A percentile compares a stretch with the other conserved stretches of the same genome.
Conservation (phyloP, 345 rosid genomes). For the Melaleuca quinquenervia region DNA sequence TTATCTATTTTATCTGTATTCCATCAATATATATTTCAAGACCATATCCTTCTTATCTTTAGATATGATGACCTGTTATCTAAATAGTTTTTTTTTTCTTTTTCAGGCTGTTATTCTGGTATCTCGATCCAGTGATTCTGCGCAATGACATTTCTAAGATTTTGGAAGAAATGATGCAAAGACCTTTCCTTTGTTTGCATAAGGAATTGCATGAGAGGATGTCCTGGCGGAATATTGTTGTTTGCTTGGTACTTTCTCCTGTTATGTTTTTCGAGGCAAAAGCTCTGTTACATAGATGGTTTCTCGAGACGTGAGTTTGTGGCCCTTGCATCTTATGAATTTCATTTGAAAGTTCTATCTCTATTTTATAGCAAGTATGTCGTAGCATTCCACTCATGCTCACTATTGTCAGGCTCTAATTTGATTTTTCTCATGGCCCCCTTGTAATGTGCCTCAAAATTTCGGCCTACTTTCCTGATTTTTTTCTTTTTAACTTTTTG, state of each 20-base stretch:
- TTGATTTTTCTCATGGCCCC: not conserved
- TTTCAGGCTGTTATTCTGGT: constrained; percentile 63
- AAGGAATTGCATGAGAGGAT: constrained; percentile 42
- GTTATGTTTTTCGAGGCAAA: constrained; percentile 32
- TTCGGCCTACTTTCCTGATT: not conserved
- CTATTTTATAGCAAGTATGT: not conserved
- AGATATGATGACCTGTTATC: not conserved
- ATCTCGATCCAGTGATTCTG: constrained; percentile 49
- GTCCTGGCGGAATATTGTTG: constrained; percentile 37
- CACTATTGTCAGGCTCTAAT: not conserved
- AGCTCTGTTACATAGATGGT: constrained; percentile 61
- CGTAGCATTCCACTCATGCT: not conserved
- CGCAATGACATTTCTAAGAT: constrained; percentile 48
- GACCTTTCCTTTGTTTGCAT: constrained; percentile 59
- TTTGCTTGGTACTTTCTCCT: constrained; percentile 51
- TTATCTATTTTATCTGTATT: rapidly evolving
- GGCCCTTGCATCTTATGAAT: not conserved
- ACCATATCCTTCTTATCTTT: not conserved
- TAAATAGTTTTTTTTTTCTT: not conserved
- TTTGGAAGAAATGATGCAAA: constrained; percentile 32
- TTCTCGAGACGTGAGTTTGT: constrained; percentile 55
- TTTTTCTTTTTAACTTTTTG: not conserved
- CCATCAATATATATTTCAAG: not conserved
- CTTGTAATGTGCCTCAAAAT: not conserved
- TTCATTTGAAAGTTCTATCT: not conserved